Percentiles rank a stretch among this genome's conserved stretches.
These are phyloP conservation scores for Carallia pectinifolia DNA, from an alignment of 345 rosid genomes.

Conservation along the genomic window DNA sequence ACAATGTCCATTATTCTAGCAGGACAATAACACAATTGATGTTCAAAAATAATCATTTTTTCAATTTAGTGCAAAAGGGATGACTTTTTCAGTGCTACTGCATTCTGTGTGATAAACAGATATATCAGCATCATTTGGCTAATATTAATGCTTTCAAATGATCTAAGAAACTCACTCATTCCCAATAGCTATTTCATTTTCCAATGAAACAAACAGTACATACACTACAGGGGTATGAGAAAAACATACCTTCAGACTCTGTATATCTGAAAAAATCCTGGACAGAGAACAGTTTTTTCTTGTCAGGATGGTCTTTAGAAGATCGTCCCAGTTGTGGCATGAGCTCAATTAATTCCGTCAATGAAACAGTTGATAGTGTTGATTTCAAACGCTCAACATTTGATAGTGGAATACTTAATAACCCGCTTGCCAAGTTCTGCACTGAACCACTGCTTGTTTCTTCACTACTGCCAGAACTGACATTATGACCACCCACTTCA, in stretches of 20 bases:
- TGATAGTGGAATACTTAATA: conserved; percentile 80
- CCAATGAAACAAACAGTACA: conserved; percentile 5
- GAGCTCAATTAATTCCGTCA: conserved; percentile 85
- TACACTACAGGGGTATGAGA: conserved; percentile 1
- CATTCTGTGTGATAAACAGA: too few species aligned
- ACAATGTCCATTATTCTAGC: too few species aligned
- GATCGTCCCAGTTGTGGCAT: conserved; percentile 73
- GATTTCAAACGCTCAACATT: conserved; percentile 89
- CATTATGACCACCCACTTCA: conserved; percentile 59
- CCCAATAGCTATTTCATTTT: background rate
- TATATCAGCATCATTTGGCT: too few species aligned
- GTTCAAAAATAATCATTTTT: too few species aligned
- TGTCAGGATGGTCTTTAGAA: conserved; percentile 86
- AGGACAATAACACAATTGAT: too few species aligned
- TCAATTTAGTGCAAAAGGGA: too few species aligned
- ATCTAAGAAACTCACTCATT: too few species aligned
- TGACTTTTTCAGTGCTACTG: too few species aligned
- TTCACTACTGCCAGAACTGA: conserved; percentile 40
- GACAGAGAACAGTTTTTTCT: conserved; percentile 87
- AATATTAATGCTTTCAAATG: too few species aligned
- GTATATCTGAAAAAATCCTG: conserved; percentile 99
- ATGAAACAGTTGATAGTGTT: conserved; percentile 72
- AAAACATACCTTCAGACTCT: conserved; percentile 82
- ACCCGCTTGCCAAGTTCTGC: conserved; percentile 70
- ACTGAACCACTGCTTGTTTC: conserved; percentile 54